Percentiles rank a stretch among this genome's conserved stretches.
Evolutionary conservation across 1,284 basidiomycete genomes (phyloP).

Genomic region (Tilletiaria anomala): DNA sequence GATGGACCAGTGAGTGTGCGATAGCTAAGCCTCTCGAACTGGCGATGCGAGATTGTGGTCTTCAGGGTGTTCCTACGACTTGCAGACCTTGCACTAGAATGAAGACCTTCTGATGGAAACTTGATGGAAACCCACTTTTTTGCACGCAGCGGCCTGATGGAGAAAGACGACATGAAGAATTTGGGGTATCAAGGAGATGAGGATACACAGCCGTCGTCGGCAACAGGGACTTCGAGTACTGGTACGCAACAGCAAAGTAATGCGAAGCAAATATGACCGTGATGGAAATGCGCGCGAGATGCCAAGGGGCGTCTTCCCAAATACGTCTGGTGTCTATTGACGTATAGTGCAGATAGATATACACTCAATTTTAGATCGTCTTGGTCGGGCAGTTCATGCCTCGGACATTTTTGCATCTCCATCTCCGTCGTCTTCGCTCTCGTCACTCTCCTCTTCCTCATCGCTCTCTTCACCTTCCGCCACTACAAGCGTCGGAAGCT

Average conservation of each 20-base stretch:
- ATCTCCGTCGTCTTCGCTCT: conserved; percentile 9
- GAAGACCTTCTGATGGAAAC: not conserved
- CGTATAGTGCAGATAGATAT: no score
- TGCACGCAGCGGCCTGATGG: conserved; percentile 24
- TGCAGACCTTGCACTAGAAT: not conserved
- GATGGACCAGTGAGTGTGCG: conserved; percentile 82
- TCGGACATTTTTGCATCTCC: not conserved
- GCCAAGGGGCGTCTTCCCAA: no score
- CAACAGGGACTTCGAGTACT: no score
- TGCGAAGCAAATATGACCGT: no score
- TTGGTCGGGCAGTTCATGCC: no score
- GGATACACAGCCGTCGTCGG: not conserved
- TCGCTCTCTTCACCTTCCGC: conserved; percentile 21
- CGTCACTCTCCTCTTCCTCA: conserved; percentile 19
- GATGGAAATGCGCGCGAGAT: no score
- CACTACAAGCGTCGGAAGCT: conserved; percentile 19
- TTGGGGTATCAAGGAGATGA: conserved; percentile 25
- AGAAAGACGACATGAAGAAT: conserved; percentile 29
- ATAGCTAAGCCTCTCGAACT: no score
- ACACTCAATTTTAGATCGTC: no score
- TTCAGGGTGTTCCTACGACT: not conserved
- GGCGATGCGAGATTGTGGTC: no score
- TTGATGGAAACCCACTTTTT: not conserved
- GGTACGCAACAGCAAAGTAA: no score
- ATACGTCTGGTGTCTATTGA: no score